Percentiles rank a stretch among this genome's conserved stretches.
These are phyloP conservation scores for Zasmidium angulare DNA, from an alignment of 2,329 filamentous ascomycete genomes.

Conservation along the genomic window DNA sequence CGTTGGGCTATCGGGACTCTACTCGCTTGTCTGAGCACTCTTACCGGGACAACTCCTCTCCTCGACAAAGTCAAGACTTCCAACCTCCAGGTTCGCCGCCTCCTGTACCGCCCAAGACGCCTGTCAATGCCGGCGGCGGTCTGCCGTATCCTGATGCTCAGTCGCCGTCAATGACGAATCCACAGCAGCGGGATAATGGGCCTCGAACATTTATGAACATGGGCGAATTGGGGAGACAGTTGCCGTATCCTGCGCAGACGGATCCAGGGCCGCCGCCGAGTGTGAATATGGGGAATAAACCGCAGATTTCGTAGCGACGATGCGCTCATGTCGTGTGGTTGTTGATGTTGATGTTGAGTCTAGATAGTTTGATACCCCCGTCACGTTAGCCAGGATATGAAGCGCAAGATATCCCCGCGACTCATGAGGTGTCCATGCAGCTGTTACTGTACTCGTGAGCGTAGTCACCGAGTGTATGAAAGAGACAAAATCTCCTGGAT, in stretches of 20 bases:
- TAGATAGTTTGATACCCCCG: constrained; percentile 10
- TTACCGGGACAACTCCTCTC: constrained; percentile 13
- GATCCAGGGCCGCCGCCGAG: constrained; percentile 65
- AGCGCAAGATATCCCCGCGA: too few relatives aligned
- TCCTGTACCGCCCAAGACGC: constrained; percentile 33
- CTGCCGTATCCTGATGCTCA: constrained; percentile 26
- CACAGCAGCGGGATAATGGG: constrained; percentile 1
- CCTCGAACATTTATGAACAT: constrained; percentile 35
- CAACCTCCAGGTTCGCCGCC: constrained; percentile 16
- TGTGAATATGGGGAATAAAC: constrained; percentile 85
- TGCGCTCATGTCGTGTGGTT: neutral
- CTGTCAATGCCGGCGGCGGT: constrained; percentile 12
- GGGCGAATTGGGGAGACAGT: constrained; percentile 34
- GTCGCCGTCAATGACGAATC: constrained; percentile 11
- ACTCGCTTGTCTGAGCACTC: constrained; percentile 10
- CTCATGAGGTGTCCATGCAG: too few relatives aligned
- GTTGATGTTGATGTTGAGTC: constrained; percentile 2
- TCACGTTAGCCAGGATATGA: too few relatives aligned
- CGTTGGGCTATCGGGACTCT: constrained; percentile 13
- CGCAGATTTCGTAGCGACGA: constrained; percentile 37
- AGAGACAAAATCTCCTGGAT: too few relatives aligned
- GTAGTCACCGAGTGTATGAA: too few relatives aligned
- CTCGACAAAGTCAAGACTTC: constrained; percentile 23
- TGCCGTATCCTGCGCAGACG: constrained; percentile 80
- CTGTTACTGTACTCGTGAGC: too few relatives aligned